Conservation (phyloP, 176 grass and related monocot genomes). For the Bonia amplexicaulis region DNA sequence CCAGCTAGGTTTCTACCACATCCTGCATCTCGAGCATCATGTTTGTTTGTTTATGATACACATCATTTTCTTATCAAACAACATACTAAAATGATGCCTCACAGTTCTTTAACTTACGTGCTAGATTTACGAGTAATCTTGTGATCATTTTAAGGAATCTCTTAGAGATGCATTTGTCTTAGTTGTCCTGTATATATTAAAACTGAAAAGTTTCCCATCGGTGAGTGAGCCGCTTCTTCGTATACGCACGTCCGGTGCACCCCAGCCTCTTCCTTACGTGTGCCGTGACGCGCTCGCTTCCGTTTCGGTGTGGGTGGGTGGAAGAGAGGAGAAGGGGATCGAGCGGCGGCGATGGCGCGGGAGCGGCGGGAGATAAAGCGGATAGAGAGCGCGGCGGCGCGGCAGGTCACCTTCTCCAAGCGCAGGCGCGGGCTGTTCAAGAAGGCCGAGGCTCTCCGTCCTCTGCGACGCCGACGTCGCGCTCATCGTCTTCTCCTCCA, state of each 20-base stretch:
- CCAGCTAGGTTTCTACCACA: neutral
- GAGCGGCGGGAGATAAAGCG: conserved; percentile 80
- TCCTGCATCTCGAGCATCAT: conserved; percentile 1
- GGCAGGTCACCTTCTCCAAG: conserved; percentile 98
- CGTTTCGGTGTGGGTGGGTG: neutral
- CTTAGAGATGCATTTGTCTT: neutral
- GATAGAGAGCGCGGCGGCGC: conserved; percentile 83
- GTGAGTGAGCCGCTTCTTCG: neutral
- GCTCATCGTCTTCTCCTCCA: conserved; percentile 90
- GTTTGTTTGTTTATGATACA: neutral
- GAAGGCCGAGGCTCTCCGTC: conserved; percentile 86
- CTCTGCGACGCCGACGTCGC: conserved; percentile 91
- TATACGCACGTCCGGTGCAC: neutral
- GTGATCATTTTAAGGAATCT: neutral
- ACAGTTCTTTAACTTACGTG: neutral
- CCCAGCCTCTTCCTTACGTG: neutral
- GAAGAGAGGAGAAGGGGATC: neutral
- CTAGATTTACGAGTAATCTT: neutral
- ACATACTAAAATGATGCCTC: neutral
- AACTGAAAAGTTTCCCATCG: neutral
- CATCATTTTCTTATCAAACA: neutral
- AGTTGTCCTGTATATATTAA: neutral
- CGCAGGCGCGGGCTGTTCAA: conserved; percentile 88
- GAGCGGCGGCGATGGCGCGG: conserved; percentile 49
- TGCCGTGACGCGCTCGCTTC: neutral